phyloP scores from a whole-genome alignment of 768 basidiomycete species.

The Pisolithus sp. region DNA sequence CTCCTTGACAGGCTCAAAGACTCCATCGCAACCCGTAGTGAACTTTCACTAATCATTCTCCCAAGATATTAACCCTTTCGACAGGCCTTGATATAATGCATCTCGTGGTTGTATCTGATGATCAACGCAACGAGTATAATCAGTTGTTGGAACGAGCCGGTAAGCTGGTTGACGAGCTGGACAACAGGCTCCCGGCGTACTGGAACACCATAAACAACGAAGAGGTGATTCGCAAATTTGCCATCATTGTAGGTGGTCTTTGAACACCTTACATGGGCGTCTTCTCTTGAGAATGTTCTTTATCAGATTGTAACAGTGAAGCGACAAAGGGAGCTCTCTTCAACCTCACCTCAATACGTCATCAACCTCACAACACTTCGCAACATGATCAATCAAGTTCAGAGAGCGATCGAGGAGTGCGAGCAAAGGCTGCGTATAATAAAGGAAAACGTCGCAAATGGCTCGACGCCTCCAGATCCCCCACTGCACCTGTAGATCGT shows the following conservation, averaged over 20 bases:
- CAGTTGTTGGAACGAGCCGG: constrained; percentile 42
- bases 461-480: constrained; percentile 3
- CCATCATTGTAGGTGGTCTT: constrained; percentile 46
- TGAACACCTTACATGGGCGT: constrained; percentile 6
- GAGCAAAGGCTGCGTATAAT: constrained; percentile 22
- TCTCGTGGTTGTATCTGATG: constrained; percentile 38
- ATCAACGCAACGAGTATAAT: constrained; percentile 50
- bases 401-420: constrained; percentile 37
- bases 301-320: constrained; percentile 39
- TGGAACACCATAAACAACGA: constrained; percentile 42
- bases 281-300: constrained; percentile 6
- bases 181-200: constrained; percentile 44
- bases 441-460: constrained; percentile 8
- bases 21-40: constrained; percentile 28
- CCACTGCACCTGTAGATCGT: constrained; percentile 10
- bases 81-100: constrained; percentile 29
- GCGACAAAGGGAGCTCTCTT: constrained; percentile 26
- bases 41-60: constrained; percentile 10
- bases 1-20: constrained; percentile 29
- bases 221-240: constrained; percentile 41
- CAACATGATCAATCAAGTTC: constrained; percentile 40
- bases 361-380: constrained; percentile 34
- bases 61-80: constrained; percentile 7
- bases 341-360: constrained; percentile 26
- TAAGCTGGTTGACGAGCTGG: constrained; percentile 42